phyloP scores from a whole-genome alignment of 345 rosid species.

The Lepidium africanum region DNA sequence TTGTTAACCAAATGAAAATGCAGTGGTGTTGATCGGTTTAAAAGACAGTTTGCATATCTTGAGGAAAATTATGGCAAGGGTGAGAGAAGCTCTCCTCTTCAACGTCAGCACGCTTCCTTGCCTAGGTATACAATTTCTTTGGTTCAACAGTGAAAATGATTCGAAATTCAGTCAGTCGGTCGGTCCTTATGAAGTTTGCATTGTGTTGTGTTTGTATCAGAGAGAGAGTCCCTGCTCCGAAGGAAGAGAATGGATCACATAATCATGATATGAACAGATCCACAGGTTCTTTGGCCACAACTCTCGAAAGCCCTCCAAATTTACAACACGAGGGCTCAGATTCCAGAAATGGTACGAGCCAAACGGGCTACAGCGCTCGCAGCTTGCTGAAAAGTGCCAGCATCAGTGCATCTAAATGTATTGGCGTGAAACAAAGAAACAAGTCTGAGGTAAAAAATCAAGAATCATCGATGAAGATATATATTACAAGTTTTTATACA shows the following conservation, averaged over 20 bases:
- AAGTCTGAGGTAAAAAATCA: constrained; percentile 39
- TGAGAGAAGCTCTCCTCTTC: constrained; percentile 71
- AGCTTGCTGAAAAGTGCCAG: constrained; percentile 89
- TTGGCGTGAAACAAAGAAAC: constrained; percentile 41
- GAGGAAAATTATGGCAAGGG: constrained; percentile 87
- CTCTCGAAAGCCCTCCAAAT: constrained; percentile 43
- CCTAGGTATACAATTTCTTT: constrained; percentile 50
- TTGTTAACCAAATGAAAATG: neutral
- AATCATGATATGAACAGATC: constrained; percentile 29
- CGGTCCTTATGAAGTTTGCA: neutral
- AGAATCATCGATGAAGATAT: neutral
- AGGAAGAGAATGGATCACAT: constrained; percentile 35
- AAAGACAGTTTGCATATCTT: constrained; percentile 95
- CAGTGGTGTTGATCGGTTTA: constrained; percentile 98
- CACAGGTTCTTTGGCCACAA: constrained; percentile 41
- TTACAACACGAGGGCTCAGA: constrained; percentile 34
- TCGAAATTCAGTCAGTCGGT: neutral
- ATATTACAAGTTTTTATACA: neutral
- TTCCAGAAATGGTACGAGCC: constrained; percentile 21
- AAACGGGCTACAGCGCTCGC: constrained; percentile 44
- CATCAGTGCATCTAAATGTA: constrained; percentile 91
- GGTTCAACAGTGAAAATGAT: neutral
- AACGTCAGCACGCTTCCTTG: constrained; percentile 88
- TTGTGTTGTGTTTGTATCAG: constrained; percentile 33
- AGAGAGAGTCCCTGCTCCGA: constrained; percentile 50